These are phyloP conservation scores for Sporothrix euskadiensis DNA, from an alignment of 2,329 filamentous ascomycete species.

Conservation along the genomic window DNA sequence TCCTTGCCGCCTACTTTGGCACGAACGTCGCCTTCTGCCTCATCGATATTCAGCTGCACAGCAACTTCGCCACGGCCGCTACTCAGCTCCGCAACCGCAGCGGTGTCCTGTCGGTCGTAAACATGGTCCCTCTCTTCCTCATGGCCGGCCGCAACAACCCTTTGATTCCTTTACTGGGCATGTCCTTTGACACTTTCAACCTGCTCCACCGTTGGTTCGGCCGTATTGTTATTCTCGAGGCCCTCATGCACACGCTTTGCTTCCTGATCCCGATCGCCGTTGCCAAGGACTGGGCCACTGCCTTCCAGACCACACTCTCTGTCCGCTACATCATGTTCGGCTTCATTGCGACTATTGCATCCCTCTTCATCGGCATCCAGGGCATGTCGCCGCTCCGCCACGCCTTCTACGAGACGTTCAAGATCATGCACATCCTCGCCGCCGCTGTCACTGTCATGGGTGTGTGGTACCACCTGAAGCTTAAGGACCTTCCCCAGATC, in stretches of 20 bases:
- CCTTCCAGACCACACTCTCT: constrained; percentile 41
- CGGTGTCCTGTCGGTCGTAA: constrained; percentile 69
- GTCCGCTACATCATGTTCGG: constrained; percentile 59
- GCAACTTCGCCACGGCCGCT: constrained; percentile 47
- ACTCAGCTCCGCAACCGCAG: constrained; percentile 65
- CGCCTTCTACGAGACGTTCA: constrained; percentile 78
- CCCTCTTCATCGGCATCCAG: constrained; percentile 65
- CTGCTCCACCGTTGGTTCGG: constrained; percentile 79
- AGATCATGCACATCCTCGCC: constrained; percentile 67
- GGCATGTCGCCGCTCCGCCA: constrained; percentile 71
- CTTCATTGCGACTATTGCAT: constrained; percentile 61
- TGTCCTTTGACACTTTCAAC: constrained; percentile 83
- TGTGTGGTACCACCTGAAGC: constrained; percentile 66
- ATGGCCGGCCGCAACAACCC: constrained; percentile 77
- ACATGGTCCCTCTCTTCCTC: constrained; percentile 76
- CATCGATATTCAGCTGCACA: constrained; percentile 61
- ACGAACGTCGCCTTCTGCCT: constrained; percentile 78
- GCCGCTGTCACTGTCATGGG: constrained; percentile 62
- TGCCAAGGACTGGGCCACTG: constrained; percentile 51
- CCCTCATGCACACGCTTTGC: constrained; percentile 64
- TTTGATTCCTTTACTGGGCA: constrained; percentile 67
- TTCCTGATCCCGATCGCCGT: constrained; percentile 52
- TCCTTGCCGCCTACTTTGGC: constrained; percentile 66
- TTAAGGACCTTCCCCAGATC: constrained; percentile 57
- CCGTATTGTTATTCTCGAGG: constrained; percentile 70